Conservation (phyloP, 2,329 filamentous ascomycete genomes). For the Diplocarpon rosae region DNA sequence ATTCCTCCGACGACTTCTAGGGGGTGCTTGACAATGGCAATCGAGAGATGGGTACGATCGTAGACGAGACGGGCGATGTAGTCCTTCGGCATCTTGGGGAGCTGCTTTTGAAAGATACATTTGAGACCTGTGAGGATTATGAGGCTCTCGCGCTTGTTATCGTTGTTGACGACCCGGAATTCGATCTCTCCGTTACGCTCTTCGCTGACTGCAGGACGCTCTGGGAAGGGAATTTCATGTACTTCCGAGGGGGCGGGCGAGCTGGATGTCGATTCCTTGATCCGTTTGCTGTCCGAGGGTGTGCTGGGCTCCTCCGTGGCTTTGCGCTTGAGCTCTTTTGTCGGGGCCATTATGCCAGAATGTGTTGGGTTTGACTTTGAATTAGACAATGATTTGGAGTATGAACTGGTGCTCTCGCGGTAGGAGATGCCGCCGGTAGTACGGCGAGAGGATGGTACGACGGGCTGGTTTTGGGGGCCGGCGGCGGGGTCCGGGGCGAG, state of each 20-base stretch:
- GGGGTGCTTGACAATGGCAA: slow-evolving; percentile 95
- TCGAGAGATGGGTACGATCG: slow-evolving; percentile 89
- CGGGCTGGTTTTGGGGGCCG: not conserved
- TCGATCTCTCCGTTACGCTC: slow-evolving; percentile 92
- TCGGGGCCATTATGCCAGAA: slow-evolving; percentile 17
- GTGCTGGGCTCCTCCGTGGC: slow-evolving; percentile 55
- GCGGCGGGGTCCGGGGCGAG: not conserved
- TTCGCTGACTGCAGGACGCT: slow-evolving; percentile 88
- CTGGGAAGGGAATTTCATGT: slow-evolving; percentile 62
- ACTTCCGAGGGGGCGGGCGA: slow-evolving; percentile 27
- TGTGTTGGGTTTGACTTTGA: not conserved
- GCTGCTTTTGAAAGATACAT: slow-evolving; percentile 95
- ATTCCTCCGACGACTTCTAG: slow-evolving; percentile 94
- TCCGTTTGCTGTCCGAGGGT: slow-evolving; percentile 51
- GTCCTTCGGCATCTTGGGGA: slow-evolving; percentile 98
- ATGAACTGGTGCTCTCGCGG: not conserved
- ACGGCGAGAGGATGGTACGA: not conserved
- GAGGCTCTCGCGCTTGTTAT: slow-evolving; percentile 73
- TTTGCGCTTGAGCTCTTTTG: slow-evolving; percentile 51
- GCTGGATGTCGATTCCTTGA: slow-evolving; percentile 37
- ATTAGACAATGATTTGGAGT: not conserved
- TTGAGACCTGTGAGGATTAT: slow-evolving; percentile 94
- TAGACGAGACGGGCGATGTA: slow-evolving; percentile 97
- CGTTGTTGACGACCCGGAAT: slow-evolving; percentile 96
- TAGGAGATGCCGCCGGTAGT: too few species aligned